These are phyloP conservation scores for Tillandsia leiboldiana DNA, from an alignment of 176 grass and related monocot genomes.

Conservation along the genomic window DNA sequence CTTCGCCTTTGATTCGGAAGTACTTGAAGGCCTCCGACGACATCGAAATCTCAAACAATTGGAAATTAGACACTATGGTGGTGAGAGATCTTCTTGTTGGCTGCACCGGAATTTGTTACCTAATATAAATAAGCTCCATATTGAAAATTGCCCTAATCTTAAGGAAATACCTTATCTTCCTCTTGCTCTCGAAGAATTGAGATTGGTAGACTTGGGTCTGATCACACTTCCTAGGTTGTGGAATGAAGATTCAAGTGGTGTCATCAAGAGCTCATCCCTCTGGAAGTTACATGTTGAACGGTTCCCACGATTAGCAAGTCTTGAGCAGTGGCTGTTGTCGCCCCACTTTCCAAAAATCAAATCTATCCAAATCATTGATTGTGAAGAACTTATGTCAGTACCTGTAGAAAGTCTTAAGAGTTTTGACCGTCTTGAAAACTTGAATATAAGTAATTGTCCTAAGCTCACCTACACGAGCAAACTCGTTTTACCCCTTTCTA, in stretches of 20 bases:
- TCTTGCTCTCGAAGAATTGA: not conserved
- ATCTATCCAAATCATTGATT: not conserved
- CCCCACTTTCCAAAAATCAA: not conserved
- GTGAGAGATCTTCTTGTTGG: conserved; percentile 23
- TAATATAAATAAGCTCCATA: not conserved
- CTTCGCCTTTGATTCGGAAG: not conserved
- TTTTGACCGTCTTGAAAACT: conserved; percentile 6
- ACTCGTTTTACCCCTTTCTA: conserved; percentile 19
- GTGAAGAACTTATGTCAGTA: not conserved
- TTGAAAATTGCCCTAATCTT: not conserved
- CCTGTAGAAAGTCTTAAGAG: not conserved
- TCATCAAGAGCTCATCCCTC: conserved; percentile 1
- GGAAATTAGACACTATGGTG: conserved; percentile 32
- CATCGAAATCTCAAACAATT: conserved; percentile 28
- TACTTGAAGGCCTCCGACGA: conserved; percentile 27
- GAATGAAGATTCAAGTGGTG: not conserved
- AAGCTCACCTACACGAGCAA: not conserved
- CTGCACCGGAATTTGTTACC: not conserved
- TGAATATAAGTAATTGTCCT: conserved; percentile 12
- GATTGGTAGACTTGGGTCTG: not conserved
- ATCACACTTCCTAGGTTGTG: not conserved
- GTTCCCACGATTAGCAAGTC: not conserved
- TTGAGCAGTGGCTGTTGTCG: not conserved
- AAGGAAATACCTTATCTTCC: not conserved
- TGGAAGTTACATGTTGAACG: not conserved